Evolutionary conservation across 108 stramenopile species (phyloP), one percentile per base, ranked within the genome.

Genomic region (Seminavis robusta): DNA sequence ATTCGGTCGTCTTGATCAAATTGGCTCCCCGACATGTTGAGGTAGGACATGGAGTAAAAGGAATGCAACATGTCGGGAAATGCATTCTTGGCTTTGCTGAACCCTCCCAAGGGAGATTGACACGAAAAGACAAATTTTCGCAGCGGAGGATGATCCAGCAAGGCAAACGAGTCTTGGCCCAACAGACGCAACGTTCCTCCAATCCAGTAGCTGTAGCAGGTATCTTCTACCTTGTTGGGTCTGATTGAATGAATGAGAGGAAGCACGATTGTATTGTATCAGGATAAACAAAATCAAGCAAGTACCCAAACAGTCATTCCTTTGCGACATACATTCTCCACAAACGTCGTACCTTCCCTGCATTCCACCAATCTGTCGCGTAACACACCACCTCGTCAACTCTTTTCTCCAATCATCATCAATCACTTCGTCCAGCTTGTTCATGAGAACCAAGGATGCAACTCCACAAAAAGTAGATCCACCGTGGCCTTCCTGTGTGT

Each of bases 121-220:
- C 88, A 90, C 17, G 26, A 40, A 8, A 86, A 39, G 0, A 90
- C 78, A 66, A 74, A 90, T 26, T 67, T 51, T 15, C 69, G 56
- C 28, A 89, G 52, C 0, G 59, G 61, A 39, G 39, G 28, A 33
- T 76, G 63, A 55, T 89, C 81, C 50, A 85, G 56, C 28, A 90
- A 45, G 17, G 53, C 24, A 37, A 17, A 9, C 8, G 15, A 4
- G 11, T 55, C 56, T 50, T 67, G 53, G 23, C 43, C 75, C 23
- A 96, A 57, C 2, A 92, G 39, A 20, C 63, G 52, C 49, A 96
- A 49, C 19, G 93, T 84, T 4, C 84, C 95, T 27, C 95, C 95
- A 47, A 96, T 85, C 93, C 95, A 96, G 67, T 89, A 96, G 13
- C 80, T 80, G 61, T 94, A 94, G 62, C 95, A 96, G 3, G 86